Conservation (phyloP, 441 rosid genomes). For the Pelargonium citronellum region DNA sequence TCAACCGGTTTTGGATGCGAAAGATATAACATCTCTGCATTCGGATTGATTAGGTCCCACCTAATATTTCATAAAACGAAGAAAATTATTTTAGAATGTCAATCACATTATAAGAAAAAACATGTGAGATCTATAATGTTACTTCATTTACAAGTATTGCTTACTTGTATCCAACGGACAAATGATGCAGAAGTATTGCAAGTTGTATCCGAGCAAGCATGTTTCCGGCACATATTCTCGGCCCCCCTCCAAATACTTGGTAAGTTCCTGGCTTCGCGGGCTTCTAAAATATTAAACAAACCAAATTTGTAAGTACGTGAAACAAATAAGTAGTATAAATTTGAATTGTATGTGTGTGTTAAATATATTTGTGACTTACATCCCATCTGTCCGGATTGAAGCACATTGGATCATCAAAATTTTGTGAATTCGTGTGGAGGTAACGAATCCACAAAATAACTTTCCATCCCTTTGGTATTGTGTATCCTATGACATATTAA, state of each 20-base stretch:
- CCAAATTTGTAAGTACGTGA: too few relatives aligned
- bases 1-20: constrained; percentile 31
- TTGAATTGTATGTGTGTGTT: too few relatives aligned
- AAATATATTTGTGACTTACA: constrained; percentile 11
- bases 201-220: constrained; percentile 34
- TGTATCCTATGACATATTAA: constrained; percentile 22
- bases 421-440: constrained; percentile 29
- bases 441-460: constrained; percentile 33
- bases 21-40: constrained; percentile 26
- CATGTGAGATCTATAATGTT: too few relatives aligned
- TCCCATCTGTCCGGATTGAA: constrained; percentile 43
- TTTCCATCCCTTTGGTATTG: constrained; percentile 41
- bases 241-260: constrained; percentile 33
- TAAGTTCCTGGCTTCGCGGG: constrained; percentile 26
- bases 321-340: too few relatives aligned
- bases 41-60: constrained; percentile 39
- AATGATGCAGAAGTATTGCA: constrained; percentile 34
- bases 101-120: background rate
- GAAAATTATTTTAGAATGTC: background rate
- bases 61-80: constrained; percentile 14
- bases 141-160: background rate
- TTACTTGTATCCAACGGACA: constrained; percentile 43
- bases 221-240: constrained; percentile 35
- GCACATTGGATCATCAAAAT: constrained; percentile 38
- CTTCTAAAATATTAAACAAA: constrained; percentile 12